Evolutionary conservation across 192 early-diverging fungal genomes (phyloP).

Genomic region (Radiomyces spectabilis): DNA sequence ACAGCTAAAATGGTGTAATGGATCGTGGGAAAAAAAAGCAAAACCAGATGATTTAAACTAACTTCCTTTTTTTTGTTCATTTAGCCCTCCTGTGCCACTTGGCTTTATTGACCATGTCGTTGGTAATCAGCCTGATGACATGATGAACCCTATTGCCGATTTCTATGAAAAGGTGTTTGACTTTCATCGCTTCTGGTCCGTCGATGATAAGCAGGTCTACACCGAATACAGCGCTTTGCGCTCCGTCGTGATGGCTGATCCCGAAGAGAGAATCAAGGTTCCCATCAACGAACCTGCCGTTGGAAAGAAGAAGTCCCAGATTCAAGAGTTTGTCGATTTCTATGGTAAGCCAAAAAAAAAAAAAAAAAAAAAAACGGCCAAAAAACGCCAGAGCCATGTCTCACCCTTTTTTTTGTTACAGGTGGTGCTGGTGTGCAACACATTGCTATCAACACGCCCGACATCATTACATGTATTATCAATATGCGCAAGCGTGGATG

Average conservation of each 20-base stretch:
- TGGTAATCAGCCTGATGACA: conserved; percentile 88
- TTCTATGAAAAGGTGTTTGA: conserved; percentile 87
- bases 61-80: background rate
- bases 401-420: background rate
- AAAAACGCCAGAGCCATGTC: background rate
- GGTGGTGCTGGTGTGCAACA: conserved; percentile 82
- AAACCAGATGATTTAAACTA: background rate
- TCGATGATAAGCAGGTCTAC: conserved; percentile 94
- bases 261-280: conserved; percentile 88
- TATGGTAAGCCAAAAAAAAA: conserved; percentile 46
- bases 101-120: conserved; percentile 89
- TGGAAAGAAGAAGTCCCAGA: conserved; percentile 93
- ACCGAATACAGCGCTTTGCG: conserved; percentile 92
- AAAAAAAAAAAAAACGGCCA: conserved; percentile 7
- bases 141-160: conserved; percentile 81
- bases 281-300: conserved; percentile 95
- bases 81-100: conserved; percentile 48
- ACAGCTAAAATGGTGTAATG: too few species aligned
- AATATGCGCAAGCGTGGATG: conserved; percentile 81
- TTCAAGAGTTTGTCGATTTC: conserved; percentile 87
- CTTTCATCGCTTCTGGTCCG: conserved; percentile 98
- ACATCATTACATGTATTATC: conserved; percentile 78
- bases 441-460: conserved; percentile 86
- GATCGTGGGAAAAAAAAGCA: background rate
- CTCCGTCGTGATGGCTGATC: conserved; percentile 94